Base-by-base conservation (phyloP, 1,284 basidiomycete species). In the Cutaneotrichosporon sp. region DNA sequence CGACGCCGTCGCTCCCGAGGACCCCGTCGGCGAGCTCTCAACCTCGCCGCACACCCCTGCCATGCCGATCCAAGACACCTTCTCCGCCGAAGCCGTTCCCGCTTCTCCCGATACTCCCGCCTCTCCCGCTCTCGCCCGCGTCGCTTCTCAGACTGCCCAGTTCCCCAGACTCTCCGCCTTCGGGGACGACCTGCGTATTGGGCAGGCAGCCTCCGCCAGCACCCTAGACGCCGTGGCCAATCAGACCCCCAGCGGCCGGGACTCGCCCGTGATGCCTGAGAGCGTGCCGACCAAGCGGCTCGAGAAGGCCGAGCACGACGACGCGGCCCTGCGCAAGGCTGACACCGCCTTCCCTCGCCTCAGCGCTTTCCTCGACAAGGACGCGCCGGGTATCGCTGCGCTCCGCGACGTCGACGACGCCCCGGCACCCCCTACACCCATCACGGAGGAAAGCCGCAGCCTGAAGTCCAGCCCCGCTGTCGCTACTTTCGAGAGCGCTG, bases 271-370 rank as follows among this genome's bases (percentile, higher is more conserved):
- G 6, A 4, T 41, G 22, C 38, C 27, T 20, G 19, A 26, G 17
- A 24, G 22, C 10, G 37, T 41, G 37, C 46, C 46, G 9, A 49
- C 46, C 11, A 39, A 41, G 27, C 12, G 19, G 19, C 25, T 29
- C 20, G 46, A 49, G 24, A 39, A n/a, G n/a, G n/a, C n/a, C n/a
- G n/a, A n/a, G n/a, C n/a, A n/a, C n/a, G n/a, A n/a, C n/a, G n/a
- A n/a, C n/a, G n/a, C n/a, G n/a, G n/a, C n/a, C n/a, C 29, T 49
- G 4, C 46, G 46, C 19, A 49, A 49, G 37, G 46, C 37, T 6
- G 46, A 49, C 37, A 49, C 46, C 9, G 34, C 46, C 9, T 49
- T 49, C 46, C 46, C 46, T n/a, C 35, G 46, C 17, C 46, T 49
- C 12, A 39, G 37, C 7, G 46, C 37, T 17, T 49, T 49, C 27